Evolutionary conservation across 768 basidiomycete genomes (phyloP).

Genomic region (Pilatotrama ljubarskyi): DNA sequence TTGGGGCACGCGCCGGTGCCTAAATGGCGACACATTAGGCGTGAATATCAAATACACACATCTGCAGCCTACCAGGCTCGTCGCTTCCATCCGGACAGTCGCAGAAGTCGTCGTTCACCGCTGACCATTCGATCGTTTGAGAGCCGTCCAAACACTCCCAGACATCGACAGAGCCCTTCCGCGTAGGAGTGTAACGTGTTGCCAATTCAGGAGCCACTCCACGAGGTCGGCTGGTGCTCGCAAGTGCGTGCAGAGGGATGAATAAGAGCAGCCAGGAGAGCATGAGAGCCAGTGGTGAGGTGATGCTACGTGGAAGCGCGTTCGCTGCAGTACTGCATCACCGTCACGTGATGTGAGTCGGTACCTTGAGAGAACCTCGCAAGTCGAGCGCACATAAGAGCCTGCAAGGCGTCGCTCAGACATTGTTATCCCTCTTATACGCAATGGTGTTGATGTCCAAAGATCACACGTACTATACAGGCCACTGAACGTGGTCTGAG

Average conservation of each 20-base stretch:
- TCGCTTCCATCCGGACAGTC: constrained; percentile 96
- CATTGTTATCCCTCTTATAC: too few relatives aligned
- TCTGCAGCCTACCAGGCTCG: constrained; percentile 72
- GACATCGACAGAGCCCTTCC: constrained; percentile 39
- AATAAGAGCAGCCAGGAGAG: constrained; percentile 28
- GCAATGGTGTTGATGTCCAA: too few relatives aligned
- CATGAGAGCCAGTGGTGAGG: constrained; percentile 24
- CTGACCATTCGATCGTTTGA: constrained; percentile 72
- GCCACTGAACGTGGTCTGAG: too few relatives aligned
- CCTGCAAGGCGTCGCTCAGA: too few relatives aligned
- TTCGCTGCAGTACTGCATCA: constrained; percentile 1
- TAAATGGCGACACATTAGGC: constrained; percentile 31
- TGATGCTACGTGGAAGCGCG: constrained; percentile 20
- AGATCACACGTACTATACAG: too few relatives aligned
- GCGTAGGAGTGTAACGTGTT: constrained; percentile 55
- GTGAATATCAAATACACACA: background rate
- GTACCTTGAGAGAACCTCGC: background rate
- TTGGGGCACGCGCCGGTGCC: constrained; percentile 85
- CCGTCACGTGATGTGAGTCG: constrained; percentile 12
- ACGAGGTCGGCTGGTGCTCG: constrained; percentile 44
- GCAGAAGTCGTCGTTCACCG: constrained; percentile 93
- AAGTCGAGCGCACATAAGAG: too few relatives aligned
- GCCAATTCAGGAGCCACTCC: constrained; percentile 60
- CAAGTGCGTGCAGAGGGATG: constrained; percentile 26
- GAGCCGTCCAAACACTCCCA: constrained; percentile 86